Conservation (phyloP, 768 basidiomycete species). For the Artomyces pyxidatus region DNA sequence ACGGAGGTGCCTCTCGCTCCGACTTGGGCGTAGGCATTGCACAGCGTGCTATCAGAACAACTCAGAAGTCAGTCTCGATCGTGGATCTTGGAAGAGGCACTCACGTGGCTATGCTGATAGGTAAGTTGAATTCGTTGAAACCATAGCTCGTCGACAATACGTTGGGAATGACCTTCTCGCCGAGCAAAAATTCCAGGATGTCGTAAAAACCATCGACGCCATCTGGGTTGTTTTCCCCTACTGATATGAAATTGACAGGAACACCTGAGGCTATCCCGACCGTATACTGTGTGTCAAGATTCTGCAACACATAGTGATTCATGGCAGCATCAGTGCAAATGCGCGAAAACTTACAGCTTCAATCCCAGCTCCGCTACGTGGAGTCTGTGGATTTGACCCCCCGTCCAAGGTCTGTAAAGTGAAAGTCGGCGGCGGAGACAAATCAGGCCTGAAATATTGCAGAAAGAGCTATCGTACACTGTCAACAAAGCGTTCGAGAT, state of each 20-base stretch:
- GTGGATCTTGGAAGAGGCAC: constrained; percentile 2
- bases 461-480: constrained; percentile 16
- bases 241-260: constrained; percentile 20
- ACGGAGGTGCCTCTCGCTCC: constrained; percentile 17
- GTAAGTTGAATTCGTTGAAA: constrained; percentile 17
- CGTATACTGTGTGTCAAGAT: constrained; percentile 21
- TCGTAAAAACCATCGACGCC: constrained; percentile 11
- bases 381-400: constrained; percentile 26
- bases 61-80: constrained; percentile 7
- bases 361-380: constrained; percentile 23
- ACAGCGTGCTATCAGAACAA: constrained; percentile 14
- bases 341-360: constrained; percentile 25
- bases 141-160: constrained; percentile 19
- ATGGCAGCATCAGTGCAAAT: no score
- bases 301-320: constrained; percentile 27
- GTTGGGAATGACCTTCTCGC: constrained; percentile 5
- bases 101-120: constrained; percentile 9
- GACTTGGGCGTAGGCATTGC: constrained; percentile 15
- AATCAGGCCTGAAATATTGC: constrained; percentile 23
- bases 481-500: background rate
- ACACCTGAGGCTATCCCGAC: constrained; percentile 18
- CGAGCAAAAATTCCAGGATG: constrained; percentile 5
- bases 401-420: constrained; percentile 29
- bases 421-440: constrained; percentile 26
- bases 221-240: constrained; percentile 14